A percentile compares a stretch with the other conserved stretches of the same genome.
These are phyloP conservation scores for Cutaneotrichosporon spelunceum DNA, from an alignment of 1,284 basidiomycete genomes.

Conservation along the genomic window DNA sequence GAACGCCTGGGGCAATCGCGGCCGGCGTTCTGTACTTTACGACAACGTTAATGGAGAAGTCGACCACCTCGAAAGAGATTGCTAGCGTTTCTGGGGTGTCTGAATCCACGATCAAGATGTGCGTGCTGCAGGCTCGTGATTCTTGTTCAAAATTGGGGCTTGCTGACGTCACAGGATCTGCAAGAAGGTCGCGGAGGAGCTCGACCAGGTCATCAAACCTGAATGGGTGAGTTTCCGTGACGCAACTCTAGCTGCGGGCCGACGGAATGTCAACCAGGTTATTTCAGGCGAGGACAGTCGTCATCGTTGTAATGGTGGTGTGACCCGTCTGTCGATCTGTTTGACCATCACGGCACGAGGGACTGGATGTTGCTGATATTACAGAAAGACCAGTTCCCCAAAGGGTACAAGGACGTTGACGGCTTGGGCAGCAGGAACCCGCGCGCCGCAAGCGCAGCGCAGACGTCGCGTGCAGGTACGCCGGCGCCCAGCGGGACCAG, in stretches of 20 bases:
- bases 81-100: constrained; percentile 94
- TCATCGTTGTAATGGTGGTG: too few relatives aligned
- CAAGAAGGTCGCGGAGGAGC: constrained; percentile 39
- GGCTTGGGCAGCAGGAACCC: constrained; percentile 14
- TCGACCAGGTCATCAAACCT: constrained; percentile 43
- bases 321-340: too few relatives aligned
- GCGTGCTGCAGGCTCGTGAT: constrained; percentile 19
- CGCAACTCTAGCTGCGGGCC: neutral
- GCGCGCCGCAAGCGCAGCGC: neutral
- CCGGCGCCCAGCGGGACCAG: constrained; percentile 3
- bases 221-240: constrained; percentile 42
- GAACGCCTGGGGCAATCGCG: constrained; percentile 93
- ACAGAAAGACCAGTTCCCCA: constrained; percentile 25
- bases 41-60: constrained; percentile 70
- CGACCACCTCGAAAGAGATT: constrained; percentile 78
- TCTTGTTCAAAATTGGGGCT: constrained; percentile 7
- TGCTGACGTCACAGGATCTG: constrained; percentile 38
- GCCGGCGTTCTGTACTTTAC: constrained; percentile 95
- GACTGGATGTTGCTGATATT: neutral
- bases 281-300: neutral
- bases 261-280: neutral
- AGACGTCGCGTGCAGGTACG: constrained; percentile 17
- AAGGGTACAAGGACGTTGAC: constrained; percentile 22
- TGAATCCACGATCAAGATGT: constrained; percentile 88
- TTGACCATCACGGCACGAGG: neutral